phyloP scores from a whole-genome alignment of 495 filamentous ascomycete species.

The Gamarada debralockiae region DNA sequence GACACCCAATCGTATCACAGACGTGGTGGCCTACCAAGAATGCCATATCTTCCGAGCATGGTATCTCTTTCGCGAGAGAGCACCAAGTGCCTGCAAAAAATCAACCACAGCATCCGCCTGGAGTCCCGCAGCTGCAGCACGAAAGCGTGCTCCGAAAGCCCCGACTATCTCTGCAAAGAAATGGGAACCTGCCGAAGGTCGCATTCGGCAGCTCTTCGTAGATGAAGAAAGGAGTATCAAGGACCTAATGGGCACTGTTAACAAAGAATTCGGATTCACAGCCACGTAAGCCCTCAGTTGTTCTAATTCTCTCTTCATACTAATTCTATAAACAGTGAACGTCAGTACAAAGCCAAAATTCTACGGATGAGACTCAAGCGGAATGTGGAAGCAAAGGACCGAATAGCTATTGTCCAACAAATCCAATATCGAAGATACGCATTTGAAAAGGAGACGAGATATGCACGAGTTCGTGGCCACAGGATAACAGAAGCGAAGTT shows the following conservation, averaged over 20 bases:
- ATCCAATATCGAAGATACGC: constrained; percentile 5
- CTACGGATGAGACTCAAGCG: not conserved
- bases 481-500: constrained; percentile 2
- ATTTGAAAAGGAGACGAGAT: not conserved
- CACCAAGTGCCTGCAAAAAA: too few species aligned
- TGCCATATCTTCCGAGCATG: too few species aligned
- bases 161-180: constrained; percentile 3
- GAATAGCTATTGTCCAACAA: constrained; percentile 2
- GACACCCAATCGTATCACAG: too few species aligned
- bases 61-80: too few species aligned
- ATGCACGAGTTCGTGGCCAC: constrained; percentile 6
- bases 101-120: too few species aligned
- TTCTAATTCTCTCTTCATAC: not conserved
- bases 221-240: not conserved
- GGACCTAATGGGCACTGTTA: not conserved
- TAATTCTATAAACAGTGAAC: not conserved
- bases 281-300: not conserved
- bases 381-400: not conserved
- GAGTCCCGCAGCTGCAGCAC: too few species aligned
- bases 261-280: constrained; percentile 1
- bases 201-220: constrained; percentile 6
- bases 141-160: constrained; percentile 11
- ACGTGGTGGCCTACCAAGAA: too few species aligned
- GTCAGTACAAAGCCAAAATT: constrained; percentile 11
- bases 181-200: constrained; percentile 3